Conservation (phyloP, 495 filamentous ascomycete species). For the Penicillium mononematosum region DNA sequence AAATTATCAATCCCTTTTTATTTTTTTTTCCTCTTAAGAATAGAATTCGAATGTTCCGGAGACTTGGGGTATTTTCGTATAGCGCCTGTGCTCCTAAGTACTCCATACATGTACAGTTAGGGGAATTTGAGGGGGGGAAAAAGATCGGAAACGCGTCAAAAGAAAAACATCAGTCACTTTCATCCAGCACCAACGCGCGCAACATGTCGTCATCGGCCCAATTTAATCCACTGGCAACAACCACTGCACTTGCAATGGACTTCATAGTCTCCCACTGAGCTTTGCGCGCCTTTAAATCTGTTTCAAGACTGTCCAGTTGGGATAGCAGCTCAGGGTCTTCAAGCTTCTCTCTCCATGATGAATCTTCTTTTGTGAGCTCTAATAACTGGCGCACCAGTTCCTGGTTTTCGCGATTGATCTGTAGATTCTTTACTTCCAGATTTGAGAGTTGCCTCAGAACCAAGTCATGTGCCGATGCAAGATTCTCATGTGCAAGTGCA, state of each 20-base stretch:
- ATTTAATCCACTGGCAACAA: conserved; percentile 81
- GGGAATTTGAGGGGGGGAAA: no score
- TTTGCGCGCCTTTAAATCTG: conserved; percentile 53
- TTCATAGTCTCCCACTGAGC: conserved; percentile 73
- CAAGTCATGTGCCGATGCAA: conserved; percentile 50
- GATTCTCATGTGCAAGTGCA: conserved; percentile 57
- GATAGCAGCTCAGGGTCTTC: conserved; percentile 49
- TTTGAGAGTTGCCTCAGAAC: conserved; percentile 49
- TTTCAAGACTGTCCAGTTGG: conserved; percentile 56
- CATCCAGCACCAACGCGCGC: conserved; percentile 71
- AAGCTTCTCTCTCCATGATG: conserved; percentile 50
- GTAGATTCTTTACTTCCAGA: conserved; percentile 55
- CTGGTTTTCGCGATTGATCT: conserved; percentile 57
- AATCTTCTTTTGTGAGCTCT: conserved; percentile 56
- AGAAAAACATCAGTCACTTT: conserved; percentile 50
- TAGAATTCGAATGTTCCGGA: neutral
- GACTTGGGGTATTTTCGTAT: conserved; percentile 2
- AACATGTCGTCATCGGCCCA: conserved; percentile 74
- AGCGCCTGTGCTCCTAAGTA: conserved; percentile 3
- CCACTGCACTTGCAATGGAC: conserved; percentile 65
- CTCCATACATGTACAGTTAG: no score
- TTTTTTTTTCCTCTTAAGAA: neutral
- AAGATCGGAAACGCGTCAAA: neutral
- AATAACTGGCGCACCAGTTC: conserved; percentile 60
- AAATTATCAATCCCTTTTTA: neutral